These are phyloP conservation scores for Tulasnella sp. DNA, from an alignment of 768 basidiomycete species.

Conservation along the genomic window DNA sequence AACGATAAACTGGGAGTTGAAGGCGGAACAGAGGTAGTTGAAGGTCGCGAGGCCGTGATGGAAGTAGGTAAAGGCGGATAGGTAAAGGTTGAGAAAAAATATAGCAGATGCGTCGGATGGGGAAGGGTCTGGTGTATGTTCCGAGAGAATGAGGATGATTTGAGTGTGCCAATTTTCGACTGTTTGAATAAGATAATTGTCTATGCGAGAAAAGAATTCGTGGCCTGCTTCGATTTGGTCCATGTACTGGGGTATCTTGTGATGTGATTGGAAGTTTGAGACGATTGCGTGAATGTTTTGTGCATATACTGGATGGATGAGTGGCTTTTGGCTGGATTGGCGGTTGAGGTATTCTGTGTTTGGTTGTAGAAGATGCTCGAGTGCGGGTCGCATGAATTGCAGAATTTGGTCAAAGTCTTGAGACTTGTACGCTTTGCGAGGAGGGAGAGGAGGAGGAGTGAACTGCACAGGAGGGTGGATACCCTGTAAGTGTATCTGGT, in stretches of 20 bases:
- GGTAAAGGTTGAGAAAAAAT: constrained; percentile 7
- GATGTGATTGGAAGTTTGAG: neutral
- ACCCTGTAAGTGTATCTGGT: neutral
- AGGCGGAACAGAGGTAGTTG: neutral
- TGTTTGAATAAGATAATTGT: neutral
- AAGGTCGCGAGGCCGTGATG: neutral
- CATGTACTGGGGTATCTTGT: neutral
- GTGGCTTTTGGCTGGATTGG: neutral
- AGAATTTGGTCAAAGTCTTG: neutral
- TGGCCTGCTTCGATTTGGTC: neutral
- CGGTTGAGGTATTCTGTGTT: neutral
- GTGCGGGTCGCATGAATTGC: constrained; percentile 1
- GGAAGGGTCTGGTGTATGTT: neutral
- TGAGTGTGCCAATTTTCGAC: neutral
- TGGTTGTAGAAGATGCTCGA: neutral
- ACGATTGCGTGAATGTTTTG: neutral
- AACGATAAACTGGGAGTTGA: constrained; percentile 6
- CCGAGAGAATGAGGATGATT: neutral
- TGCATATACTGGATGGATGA: constrained; percentile 2
- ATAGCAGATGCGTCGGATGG: neutral
- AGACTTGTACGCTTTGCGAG: neutral
- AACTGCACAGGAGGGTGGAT: neutral
- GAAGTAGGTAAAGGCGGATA: neutral
- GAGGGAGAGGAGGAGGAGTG: neutral
- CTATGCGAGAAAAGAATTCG: neutral